Percentiles rank a stretch among this genome's conserved stretches.
These are phyloP conservation scores for Sclerotinia subarctica DNA, from an alignment of 2,329 filamentous ascomycete species.

Conservation along the genomic window DNA sequence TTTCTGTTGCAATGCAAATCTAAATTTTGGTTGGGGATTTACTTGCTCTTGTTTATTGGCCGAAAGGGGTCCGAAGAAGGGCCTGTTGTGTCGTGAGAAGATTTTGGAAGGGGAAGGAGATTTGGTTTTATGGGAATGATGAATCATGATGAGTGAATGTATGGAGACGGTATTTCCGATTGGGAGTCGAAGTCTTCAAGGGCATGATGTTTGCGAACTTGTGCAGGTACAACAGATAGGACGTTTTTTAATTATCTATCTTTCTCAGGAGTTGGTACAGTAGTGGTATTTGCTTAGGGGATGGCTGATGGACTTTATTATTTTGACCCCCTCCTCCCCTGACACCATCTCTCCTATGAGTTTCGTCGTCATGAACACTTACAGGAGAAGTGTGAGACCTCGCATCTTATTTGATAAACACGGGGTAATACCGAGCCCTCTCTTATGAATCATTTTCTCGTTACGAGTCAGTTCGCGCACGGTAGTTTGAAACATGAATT, in stretches of 20 bases:
- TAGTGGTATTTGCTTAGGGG: neutral
- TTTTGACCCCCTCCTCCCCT: neutral
- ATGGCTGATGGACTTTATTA: neutral
- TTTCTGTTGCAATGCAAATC: conserved; percentile 12
- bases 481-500: conserved; percentile 7
- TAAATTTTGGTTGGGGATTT: conserved; percentile 7
- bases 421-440: conserved; percentile 4
- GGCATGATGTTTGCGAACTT: neutral
- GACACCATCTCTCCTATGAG: neutral
- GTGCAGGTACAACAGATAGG: neutral
- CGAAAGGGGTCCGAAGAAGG: conserved; percentile 18
- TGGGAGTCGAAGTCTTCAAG: neutral
- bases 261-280: neutral
- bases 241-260: no score
- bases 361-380: conserved; percentile 9
- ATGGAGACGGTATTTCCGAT: conserved; percentile 1
- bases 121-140: neutral
- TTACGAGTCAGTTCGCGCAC: neutral
- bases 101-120: neutral
- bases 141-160: neutral
- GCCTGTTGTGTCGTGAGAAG: conserved; percentile 6
- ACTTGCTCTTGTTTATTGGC: conserved; percentile 7
- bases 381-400: neutral
- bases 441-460: neutral
- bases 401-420: conserved; percentile 8